Conservation (phyloP, 352 stramenopile genomes). For the Phytophthora pisi region DNA sequence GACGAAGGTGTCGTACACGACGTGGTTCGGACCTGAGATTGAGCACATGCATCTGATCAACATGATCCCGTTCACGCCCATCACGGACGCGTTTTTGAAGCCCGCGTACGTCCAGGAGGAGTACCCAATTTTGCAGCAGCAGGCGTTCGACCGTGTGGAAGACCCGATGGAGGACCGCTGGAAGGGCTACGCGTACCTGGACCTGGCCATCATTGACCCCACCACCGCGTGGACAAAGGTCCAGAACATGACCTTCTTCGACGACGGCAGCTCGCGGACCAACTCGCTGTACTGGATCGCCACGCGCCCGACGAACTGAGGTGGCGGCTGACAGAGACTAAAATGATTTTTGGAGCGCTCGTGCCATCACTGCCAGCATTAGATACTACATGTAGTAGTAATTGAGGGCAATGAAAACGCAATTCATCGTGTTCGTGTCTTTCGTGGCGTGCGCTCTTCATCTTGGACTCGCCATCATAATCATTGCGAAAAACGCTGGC, state of each 20-base stretch:
- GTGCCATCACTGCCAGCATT: too few relatives aligned
- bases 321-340: too few relatives aligned
- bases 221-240: slow-evolving; percentile 70
- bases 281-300: slow-evolving; percentile 92
- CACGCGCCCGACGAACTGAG: slow-evolving; percentile 49
- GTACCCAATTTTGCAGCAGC: slow-evolving; percentile 76
- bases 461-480: too few relatives aligned
- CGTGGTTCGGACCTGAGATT: slow-evolving; percentile 84
- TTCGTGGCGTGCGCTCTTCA: too few relatives aligned
- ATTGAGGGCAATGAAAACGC: too few relatives aligned
- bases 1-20: slow-evolving; percentile 88
- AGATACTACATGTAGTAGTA: too few relatives aligned
- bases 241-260: slow-evolving; percentile 74
- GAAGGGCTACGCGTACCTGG: slow-evolving; percentile 86
- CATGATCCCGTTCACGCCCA: slow-evolving; percentile 92
- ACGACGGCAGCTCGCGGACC: slow-evolving; percentile 87
- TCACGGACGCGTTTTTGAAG: slow-evolving; percentile 77
- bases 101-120: slow-evolving; percentile 76
- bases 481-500: too few relatives aligned
- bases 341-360: too few relatives aligned
- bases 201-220: slow-evolving; percentile 84
- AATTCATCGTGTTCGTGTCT: too few relatives aligned
- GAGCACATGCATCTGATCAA: slow-evolving; percentile 92
- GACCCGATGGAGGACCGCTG: slow-evolving; percentile 80
- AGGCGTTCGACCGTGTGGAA: slow-evolving; percentile 64